Percentiles rank a stretch among this genome's conserved stretches.
Conservation (phyloP, 768 basidiomycete species). For the Neoboletus subvelutipes region DNA sequence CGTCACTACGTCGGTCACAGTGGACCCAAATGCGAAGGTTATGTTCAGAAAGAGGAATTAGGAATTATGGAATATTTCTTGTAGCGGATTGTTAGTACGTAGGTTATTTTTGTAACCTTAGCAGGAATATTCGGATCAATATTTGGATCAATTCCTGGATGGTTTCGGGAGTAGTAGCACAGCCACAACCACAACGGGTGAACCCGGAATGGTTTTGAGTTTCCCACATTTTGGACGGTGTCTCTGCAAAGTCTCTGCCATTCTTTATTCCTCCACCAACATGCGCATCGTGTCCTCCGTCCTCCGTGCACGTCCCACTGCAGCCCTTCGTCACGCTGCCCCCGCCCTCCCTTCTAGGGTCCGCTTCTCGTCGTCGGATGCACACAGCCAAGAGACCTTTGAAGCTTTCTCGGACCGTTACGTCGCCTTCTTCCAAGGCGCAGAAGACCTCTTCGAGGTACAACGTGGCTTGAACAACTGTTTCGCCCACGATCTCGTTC, state of each 20-base stretch:
- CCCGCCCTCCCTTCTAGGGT: slow-evolving; percentile 40
- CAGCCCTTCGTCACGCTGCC: slow-evolving; percentile 40
- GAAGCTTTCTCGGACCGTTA: slow-evolving; percentile 95
- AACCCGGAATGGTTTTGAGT: slow-evolving; percentile 13
- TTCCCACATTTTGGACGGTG: slow-evolving; percentile 16
- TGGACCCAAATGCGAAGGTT: background rate
- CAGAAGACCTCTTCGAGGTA: slow-evolving; percentile 96
- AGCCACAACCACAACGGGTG: slow-evolving; percentile 25
- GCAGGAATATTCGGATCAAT: background rate
- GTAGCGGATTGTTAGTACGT: background rate
- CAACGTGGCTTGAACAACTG: slow-evolving; percentile 99
- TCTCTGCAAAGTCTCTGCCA: background rate
- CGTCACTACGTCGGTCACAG: background rate
- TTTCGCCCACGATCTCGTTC: slow-evolving; percentile 97
- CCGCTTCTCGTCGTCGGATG: slow-evolving; percentile 45
- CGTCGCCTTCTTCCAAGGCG: slow-evolving; percentile 88
- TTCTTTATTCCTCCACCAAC: slow-evolving; percentile 24
- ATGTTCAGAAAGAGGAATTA: background rate
- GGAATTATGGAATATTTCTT: background rate
- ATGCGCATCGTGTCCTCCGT: slow-evolving; percentile 64
- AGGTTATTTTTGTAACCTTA: background rate
- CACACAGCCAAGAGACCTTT: slow-evolving; percentile 87
- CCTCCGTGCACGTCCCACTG: slow-evolving; percentile 60
- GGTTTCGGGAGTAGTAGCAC: background rate
- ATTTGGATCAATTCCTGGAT: no score